Conservation (phyloP, 2,329 filamentous ascomycete genomes). For the Corniculantispora saksenae region DNA sequence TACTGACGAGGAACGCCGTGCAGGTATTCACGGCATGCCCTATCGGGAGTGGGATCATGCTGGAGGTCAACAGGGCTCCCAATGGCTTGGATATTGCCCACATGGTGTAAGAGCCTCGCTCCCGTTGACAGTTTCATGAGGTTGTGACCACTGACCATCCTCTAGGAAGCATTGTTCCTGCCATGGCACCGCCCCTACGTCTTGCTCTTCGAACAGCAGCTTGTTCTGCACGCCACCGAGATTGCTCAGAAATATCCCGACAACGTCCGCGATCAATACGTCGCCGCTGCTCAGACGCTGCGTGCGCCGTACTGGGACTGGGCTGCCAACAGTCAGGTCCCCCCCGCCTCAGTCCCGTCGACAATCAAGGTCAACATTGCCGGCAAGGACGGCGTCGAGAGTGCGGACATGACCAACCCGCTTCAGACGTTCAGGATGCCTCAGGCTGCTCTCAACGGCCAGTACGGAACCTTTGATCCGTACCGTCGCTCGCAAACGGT, state of each 20-base stretch:
- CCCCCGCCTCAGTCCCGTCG: conserved; percentile 30
- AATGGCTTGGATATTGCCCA: conserved; percentile 37
- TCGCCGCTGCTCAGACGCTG: conserved; percentile 39
- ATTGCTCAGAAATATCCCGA: conserved; percentile 42
- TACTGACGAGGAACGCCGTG: not conserved
- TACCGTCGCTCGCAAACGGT: conserved; percentile 30
- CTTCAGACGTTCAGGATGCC: conserved; percentile 49
- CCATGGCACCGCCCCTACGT: conserved; percentile 54
- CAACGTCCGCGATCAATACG: conserved; percentile 33
- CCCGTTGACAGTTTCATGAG: not conserved
- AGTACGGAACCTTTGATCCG: conserved; percentile 31
- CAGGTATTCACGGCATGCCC: conserved; percentile 32
- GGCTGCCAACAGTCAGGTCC: conserved; percentile 39
- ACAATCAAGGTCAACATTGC: conserved; percentile 16
- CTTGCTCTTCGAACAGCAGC: conserved; percentile 50
- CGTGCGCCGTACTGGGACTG: conserved; percentile 51
- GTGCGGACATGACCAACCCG: conserved; percentile 41
- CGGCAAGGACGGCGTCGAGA: conserved; percentile 23
- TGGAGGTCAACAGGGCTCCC: not conserved
- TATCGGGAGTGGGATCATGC: conserved; percentile 34
- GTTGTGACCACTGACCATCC: not conserved
- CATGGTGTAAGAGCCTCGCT: conserved; percentile 37
- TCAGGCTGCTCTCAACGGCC: conserved; percentile 31
- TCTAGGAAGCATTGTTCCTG: conserved; percentile 41
- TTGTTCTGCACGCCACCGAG: conserved; percentile 40